Base-by-base conservation (phyloP, 2,329 filamentous ascomycete species). In the Colletotrichum euphorbiae region DNA sequence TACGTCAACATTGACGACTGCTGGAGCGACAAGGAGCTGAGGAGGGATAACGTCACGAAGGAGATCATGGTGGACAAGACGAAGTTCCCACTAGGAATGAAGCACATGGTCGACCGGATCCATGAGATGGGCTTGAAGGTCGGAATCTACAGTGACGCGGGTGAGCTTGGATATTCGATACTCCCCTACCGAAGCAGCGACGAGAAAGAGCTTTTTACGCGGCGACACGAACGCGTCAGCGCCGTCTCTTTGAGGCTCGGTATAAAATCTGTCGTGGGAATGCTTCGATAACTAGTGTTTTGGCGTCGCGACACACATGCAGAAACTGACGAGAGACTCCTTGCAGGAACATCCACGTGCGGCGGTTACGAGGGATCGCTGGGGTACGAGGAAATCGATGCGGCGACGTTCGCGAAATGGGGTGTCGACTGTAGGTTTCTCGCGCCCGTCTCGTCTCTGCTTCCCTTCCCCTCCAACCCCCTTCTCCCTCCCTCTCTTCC, bases 1-100 rank as follows among this genome's bases (percentile, higher is more conserved):
- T 88, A 89, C 62, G 82, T 90, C 63, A 87, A 87, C 67, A 83
- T 88, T 66, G 88, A 91, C 75, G 89, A 91, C 73, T 90, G 88
- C 77, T 91, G 84, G 85, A 81, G 81, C 7, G 71, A 82, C 62
- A 81, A 84, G 70, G 70, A 72, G 19, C 73, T 72, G 9, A 67
- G 73, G 4, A 79, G 84, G 6, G 79, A 86, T 70, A 73, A 73
- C n/a, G 75, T 64, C 5, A 85, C 80, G 0, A 71, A 78, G 1
- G 77, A 82, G 45, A 80, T 88, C 4, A 74, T 84, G 3, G 80
- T 83, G 0, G 83, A 89, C 70, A 74, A 76, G 0, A 73, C 70
- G 3, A 86, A 83, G 64, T 91, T 90, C 66, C 89, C 89, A 0
- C 77, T 82, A 17, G 89, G 89, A 0, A 88, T 91, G 68, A 80